These are phyloP conservation scores for Lipomyces sp. DNA, from an alignment of 805 yeast species.

Conservation along the genomic window DNA sequence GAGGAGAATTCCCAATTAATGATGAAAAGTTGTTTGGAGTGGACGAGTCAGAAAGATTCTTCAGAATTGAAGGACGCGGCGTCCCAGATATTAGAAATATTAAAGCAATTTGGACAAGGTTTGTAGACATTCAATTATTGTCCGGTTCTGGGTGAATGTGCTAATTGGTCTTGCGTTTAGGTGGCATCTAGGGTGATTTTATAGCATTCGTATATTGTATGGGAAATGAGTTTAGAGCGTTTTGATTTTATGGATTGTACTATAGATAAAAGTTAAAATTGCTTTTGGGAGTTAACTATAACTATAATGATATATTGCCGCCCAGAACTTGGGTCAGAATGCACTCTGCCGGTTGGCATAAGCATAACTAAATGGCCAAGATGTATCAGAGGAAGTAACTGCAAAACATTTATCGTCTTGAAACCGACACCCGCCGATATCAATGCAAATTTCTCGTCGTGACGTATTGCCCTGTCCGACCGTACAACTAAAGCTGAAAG, in stretches of 20 bases:
- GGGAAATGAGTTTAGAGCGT: not conserved
- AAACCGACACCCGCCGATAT: no score
- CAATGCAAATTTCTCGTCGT: no score
- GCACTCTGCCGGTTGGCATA: no score
- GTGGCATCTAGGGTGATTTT: not conserved
- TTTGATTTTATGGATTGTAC: not conserved
- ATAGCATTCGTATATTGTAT: not conserved
- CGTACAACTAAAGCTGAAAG: no score
- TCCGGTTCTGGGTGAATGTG: not conserved
- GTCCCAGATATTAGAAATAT: constrained; percentile 17
- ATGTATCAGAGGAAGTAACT: no score
- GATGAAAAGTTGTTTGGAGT: constrained; percentile 25
- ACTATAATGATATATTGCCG: no score
- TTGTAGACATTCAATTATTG: not conserved
- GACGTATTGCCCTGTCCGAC: no score
- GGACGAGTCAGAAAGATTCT: constrained; percentile 45
- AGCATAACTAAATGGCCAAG: no score
- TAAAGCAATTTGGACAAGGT: constrained; percentile 15
- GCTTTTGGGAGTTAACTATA: no score
- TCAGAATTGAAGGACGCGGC: constrained; percentile 48
- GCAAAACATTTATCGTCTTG: no score
- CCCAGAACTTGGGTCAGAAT: no score
- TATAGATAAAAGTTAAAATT: not conserved
- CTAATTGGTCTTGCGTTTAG: not conserved
- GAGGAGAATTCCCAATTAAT: constrained; percentile 40